A percentile compares a stretch with the other conserved stretches of the same genome.
Conservation (phyloP, 805 yeast species). For the Saccharomyces jurei region DNA sequence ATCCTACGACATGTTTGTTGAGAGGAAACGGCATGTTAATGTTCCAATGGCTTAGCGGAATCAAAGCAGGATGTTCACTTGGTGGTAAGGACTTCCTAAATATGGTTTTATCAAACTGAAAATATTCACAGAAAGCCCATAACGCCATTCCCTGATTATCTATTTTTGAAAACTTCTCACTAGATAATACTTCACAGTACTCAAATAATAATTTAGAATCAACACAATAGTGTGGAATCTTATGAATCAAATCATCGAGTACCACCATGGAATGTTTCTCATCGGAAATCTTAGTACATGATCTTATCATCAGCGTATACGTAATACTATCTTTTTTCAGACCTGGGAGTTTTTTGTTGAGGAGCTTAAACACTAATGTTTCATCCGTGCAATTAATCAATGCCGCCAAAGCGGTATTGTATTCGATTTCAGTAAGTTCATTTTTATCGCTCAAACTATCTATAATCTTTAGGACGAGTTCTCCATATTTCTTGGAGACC, state of each 20-base stretch:
- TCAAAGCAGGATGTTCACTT: neutral
- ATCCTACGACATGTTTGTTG: conserved; percentile 13
- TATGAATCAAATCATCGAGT: conserved; percentile 12
- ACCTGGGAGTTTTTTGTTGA: conserved; percentile 22
- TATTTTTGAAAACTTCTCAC: conserved; percentile 4
- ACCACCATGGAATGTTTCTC: conserved; percentile 13
- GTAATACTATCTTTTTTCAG: conserved; percentile 20
- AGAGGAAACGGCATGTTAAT: conserved; percentile 9
- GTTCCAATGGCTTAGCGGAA: conserved; percentile 12
- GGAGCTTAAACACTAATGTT: conserved; percentile 33
- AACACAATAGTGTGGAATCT: conserved; percentile 12
- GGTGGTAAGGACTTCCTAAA: conserved; percentile 14
- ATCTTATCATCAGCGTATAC: conserved; percentile 18
- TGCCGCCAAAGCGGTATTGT: conserved; percentile 41
- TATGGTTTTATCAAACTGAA: neutral
- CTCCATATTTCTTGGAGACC: conserved; percentile 31
- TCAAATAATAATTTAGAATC: conserved; percentile 23
- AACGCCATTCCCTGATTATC: conserved; percentile 10
- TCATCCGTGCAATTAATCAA: conserved; percentile 35
- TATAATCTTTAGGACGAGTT: conserved; percentile 30
- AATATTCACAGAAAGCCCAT: conserved; percentile 5
- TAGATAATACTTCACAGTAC: conserved; percentile 5
- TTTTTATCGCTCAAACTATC: conserved; percentile 25
- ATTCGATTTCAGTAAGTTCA: conserved; percentile 34
- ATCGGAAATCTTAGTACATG: conserved; percentile 13